Evolutionary conservation across 106 monocot genomes (phyloP).

Genomic region (Allium sativum): DNA sequence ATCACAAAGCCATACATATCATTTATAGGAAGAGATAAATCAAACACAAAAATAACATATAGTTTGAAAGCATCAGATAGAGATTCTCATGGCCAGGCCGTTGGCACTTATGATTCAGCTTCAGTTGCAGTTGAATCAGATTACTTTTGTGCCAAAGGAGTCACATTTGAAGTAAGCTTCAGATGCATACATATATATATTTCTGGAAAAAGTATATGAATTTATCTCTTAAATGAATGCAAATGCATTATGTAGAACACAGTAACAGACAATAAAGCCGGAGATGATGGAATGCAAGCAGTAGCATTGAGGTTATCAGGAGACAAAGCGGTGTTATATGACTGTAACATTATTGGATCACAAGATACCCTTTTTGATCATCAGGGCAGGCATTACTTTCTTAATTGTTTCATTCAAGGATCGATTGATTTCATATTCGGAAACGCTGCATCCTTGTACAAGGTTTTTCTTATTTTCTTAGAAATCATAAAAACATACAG

Average conservation of each 20-base stretch:
- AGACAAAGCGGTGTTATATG: constrained; percentile 63
- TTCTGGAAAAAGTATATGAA: not conserved
- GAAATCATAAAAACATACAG: too few species aligned
- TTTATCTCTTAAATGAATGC: not conserved
- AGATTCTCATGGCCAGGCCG: constrained; percentile 10
- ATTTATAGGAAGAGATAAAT: constrained; percentile 28
- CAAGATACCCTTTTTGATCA: constrained; percentile 93
- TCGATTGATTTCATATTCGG: constrained; percentile 95
- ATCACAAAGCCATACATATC: constrained; percentile 50
- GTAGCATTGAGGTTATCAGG: constrained; percentile 75
- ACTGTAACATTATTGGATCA: constrained; percentile 51
- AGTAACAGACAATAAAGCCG: constrained; percentile 40
- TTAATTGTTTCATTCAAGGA: constrained; percentile 61
- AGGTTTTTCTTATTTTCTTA: constrained; percentile 20
- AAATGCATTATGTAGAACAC: constrained; percentile 41
- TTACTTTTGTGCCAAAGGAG: constrained; percentile 50
- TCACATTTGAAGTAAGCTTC: constrained; percentile 49
- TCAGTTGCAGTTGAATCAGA: constrained; percentile 46
- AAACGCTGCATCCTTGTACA: constrained; percentile 65
- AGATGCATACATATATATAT: not conserved
- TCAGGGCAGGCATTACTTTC: constrained; percentile 64
- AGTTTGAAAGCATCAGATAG: constrained; percentile 40
- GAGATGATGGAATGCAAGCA: constrained; percentile 68
- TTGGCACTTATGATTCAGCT: constrained; percentile 60
- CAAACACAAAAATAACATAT: constrained; percentile 34